These are phyloP conservation scores for Hydrangea macrophylla DNA, from an alignment of 148 eudicot genomes.

Conservation along the genomic window DNA sequence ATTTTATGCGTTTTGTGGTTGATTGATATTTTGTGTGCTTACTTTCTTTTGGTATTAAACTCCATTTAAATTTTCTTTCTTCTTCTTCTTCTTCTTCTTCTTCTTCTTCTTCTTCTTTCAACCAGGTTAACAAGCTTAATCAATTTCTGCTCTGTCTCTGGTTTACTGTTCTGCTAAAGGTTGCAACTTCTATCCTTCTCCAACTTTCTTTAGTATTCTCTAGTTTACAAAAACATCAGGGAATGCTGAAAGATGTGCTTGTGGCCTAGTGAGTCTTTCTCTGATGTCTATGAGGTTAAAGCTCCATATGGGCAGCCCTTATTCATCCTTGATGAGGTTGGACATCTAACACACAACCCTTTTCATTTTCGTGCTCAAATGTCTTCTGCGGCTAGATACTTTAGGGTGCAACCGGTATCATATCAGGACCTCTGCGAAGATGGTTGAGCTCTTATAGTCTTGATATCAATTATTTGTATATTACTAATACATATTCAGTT, in stretches of 20 bases:
- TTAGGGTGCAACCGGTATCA: slow-evolving; percentile 28
- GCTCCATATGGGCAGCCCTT: slow-evolving; percentile 32
- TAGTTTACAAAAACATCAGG: slow-evolving; percentile 30
- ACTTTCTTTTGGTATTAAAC: neutral
- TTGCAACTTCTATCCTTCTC: neutral
- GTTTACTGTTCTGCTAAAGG: neutral
- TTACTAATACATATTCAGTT: neutral
- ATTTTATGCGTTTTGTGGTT: neutral
- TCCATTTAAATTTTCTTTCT: neutral
- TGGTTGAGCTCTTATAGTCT: slow-evolving; percentile 42
- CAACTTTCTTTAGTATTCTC: slow-evolving; percentile 21
- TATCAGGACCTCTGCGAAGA: slow-evolving; percentile 63
- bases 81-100: neutral
- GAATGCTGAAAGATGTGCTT: slow-evolving; percentile 88
- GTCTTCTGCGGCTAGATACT: slow-evolving; percentile 28
- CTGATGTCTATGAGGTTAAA: slow-evolving; percentile 17
- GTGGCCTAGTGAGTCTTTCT: slow-evolving; percentile 29
- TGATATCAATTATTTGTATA: neutral
- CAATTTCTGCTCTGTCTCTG: neutral
- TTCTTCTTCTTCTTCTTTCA: neutral
- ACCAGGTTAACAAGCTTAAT: neutral
- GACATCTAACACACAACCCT: slow-evolving; percentile 8
- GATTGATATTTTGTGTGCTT: neutral
- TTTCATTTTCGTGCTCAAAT: slow-evolving; percentile 25
- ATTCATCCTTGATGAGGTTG: slow-evolving; percentile 26